Conservation (phyloP, 139 green algal species). For the Parachlorella kessleri region DNA sequence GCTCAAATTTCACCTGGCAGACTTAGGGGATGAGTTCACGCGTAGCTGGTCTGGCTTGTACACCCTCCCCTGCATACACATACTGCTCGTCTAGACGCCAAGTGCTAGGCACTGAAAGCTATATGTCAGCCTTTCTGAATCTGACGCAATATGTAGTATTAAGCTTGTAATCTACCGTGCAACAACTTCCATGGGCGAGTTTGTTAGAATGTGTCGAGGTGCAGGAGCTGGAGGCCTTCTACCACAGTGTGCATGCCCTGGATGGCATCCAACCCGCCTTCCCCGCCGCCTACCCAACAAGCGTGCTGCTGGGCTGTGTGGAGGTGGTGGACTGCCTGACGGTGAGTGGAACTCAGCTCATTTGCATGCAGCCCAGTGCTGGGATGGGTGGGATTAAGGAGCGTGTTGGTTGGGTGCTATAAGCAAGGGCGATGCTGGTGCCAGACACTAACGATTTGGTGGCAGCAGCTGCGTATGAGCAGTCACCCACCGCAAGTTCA, state of each 20-base stretch:
- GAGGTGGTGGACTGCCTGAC: slow-evolving; percentile 49
- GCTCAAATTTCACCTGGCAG: background rate
- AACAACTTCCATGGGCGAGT: background rate
- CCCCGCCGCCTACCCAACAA: slow-evolving; percentile 44
- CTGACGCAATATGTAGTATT: background rate
- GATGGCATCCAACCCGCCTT: slow-evolving; percentile 27
- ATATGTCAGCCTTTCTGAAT: background rate
- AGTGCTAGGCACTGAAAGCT: background rate
- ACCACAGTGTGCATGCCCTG: slow-evolving; percentile 35
- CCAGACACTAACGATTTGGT: no score
- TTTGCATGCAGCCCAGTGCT: background rate
- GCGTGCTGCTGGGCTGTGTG: slow-evolving; percentile 61
- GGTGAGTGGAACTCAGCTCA: slow-evolving; percentile 4
- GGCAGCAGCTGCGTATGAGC: no score
- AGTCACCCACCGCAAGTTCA: no score
- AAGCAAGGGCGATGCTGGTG: no score
- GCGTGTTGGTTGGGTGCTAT: background rate
- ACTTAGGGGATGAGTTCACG: background rate
- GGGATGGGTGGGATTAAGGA: background rate
- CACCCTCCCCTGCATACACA: background rate
- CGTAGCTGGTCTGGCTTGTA: background rate
- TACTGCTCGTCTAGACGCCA: background rate
- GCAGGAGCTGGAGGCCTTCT: slow-evolving; percentile 53
- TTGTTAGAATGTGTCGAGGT: no score
- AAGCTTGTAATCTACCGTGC: background rate